Conservation (phyloP, 1,284 basidiomycete genomes). For the Tilletia horrida region DNA sequence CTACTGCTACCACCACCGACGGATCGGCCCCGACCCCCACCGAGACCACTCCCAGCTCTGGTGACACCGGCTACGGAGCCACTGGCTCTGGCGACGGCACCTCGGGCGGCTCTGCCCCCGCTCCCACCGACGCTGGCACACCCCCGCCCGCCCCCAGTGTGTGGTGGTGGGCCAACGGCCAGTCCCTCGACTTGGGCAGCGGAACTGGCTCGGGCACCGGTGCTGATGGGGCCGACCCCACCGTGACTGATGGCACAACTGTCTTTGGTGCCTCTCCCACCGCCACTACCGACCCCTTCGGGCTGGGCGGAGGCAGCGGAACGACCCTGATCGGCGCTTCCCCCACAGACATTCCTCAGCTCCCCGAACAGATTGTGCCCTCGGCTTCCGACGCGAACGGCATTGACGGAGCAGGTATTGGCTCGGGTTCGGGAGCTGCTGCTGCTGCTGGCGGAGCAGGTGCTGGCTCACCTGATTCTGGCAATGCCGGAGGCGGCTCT, state of each 20-base stretch:
- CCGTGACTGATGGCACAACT: too few species aligned
- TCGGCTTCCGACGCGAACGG: neutral
- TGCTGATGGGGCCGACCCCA: too few species aligned
- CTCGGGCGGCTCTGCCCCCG: neutral
- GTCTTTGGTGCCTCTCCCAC: neutral
- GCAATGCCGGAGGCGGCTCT: neutral
- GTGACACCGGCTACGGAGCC: neutral
- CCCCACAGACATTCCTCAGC: too few species aligned
- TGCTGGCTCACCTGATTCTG: neutral
- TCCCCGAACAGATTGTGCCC: slow-evolving; percentile 11
- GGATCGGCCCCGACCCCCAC: neutral
- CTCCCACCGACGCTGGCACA: neutral
- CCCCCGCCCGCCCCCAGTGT: slow-evolving; percentile 2
- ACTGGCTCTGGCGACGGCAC: too few species aligned
- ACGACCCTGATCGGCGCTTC: too few species aligned
- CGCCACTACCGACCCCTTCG: neutral
- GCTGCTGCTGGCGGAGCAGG: slow-evolving; percentile 2
- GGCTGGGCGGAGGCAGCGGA: too few species aligned
- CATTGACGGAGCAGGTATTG: slow-evolving; percentile 2
- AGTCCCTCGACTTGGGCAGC: neutral
- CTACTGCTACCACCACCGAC: neutral
- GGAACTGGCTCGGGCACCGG: neutral
- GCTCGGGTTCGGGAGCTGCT: neutral
- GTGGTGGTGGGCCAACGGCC: slow-evolving; percentile 14
- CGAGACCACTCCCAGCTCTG: neutral